These are phyloP conservation scores for Pseudotulostoma volvatum DNA, from an alignment of 495 filamentous ascomycete genomes.

Conservation along the genomic window DNA sequence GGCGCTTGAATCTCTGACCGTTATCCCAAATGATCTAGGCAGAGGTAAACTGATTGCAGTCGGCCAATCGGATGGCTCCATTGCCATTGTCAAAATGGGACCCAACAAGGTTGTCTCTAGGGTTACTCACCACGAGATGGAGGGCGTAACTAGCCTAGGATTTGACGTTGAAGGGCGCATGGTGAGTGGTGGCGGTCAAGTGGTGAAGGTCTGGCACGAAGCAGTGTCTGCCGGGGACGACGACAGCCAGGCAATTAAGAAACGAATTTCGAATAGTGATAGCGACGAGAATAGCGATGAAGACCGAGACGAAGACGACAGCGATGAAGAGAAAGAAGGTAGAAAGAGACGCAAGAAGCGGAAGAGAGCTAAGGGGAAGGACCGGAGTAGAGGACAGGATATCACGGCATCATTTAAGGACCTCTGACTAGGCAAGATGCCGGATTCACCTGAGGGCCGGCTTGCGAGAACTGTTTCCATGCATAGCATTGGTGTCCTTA, in stretches of 20 bases:
- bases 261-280: constrained; percentile 23
- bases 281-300: constrained; percentile 28
- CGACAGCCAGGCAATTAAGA: constrained; percentile 8
- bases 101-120: constrained; percentile 40
- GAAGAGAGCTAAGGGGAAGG: constrained; percentile 41
- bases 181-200: constrained; percentile 69
- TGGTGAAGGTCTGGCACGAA: constrained; percentile 66
- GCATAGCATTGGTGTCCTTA: no score
- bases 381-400: constrained; percentile 34
- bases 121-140: constrained; percentile 66
- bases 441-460: no score
- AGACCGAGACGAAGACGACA: constrained; percentile 27
- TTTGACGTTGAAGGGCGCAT: constrained; percentile 73
- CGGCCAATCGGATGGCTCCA: constrained; percentile 55
- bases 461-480: no score
- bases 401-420: constrained; percentile 50
- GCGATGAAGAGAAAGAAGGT: constrained; percentile 23
- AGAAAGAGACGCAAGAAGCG: constrained; percentile 37
- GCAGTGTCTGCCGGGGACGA: constrained; percentile 22
- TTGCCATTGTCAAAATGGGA: constrained; percentile 40
- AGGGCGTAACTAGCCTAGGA: constrained; percentile 59
- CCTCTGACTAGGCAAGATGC: no score
- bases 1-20: constrained; percentile 52
- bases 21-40: constrained; percentile 47
- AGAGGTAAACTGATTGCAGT: constrained; percentile 53